phyloP scores from a whole-genome alignment of 2,329 filamentous ascomycete genomes.

The Fragosphaeria purpurea region DNA sequence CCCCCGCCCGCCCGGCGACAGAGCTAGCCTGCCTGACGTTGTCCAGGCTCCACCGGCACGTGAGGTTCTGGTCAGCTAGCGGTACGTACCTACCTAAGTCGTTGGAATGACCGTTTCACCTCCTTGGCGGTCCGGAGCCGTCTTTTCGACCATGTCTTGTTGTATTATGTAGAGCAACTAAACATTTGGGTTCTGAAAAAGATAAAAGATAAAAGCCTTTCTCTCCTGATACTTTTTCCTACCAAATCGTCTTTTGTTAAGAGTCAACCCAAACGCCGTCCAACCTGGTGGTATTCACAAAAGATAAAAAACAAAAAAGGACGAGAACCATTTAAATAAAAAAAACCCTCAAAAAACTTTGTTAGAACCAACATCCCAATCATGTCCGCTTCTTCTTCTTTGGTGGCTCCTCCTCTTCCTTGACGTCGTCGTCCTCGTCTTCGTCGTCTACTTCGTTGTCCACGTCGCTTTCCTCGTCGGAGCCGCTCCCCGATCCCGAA shows the following conservation, averaged over 20 bases:
- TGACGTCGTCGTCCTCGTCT: constrained; percentile 34
- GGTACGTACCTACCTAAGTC: too few species aligned
- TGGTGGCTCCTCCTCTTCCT: constrained; percentile 23
- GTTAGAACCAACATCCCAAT: background rate
- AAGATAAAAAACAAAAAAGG: background rate
- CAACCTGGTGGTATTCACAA: background rate
- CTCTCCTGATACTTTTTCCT: background rate
- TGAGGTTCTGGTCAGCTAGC: too few species aligned
- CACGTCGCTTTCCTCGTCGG: constrained; percentile 54
- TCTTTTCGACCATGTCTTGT: too few species aligned
- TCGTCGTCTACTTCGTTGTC: constrained; percentile 39
- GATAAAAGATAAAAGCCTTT: too few species aligned
- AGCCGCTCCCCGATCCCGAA: constrained; percentile 59
- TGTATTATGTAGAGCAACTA: too few species aligned
- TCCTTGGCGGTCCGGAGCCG: too few species aligned
- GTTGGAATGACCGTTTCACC: too few species aligned
- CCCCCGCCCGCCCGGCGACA: background rate
- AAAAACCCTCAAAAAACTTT: background rate
- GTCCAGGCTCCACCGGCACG: too few species aligned
- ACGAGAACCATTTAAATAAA: background rate
- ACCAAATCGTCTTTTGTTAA: background rate
- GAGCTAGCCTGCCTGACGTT: too few species aligned
- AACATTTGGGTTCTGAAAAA: too few species aligned
- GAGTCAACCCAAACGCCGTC: background rate
- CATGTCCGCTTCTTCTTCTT: constrained; percentile 33